Evolutionary conservation across 164 flowering plant species (phyloP), one percentile per base, ranked within the genome.

Genomic region (Stephania japonica): DNA sequence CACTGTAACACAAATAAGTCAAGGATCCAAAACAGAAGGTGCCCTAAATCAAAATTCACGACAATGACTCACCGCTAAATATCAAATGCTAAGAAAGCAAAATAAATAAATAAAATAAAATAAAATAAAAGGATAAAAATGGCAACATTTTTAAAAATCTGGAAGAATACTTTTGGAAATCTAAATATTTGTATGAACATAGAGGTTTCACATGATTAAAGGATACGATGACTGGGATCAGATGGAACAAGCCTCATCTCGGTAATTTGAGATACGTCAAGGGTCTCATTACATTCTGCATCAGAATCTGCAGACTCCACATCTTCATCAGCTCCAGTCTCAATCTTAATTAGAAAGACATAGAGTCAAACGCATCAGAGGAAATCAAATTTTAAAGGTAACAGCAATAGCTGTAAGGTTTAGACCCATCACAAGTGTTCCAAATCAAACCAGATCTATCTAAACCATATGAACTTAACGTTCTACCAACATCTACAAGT

Each of bases 201-300:
- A 16, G 53, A 16, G 16, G 16, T 47, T 47, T 47, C 16, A 47
- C 38, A 50, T 70, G n/a, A 18, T 24, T 16, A 24, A 21, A 72
- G 65, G 63, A 65, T 90, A 94, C 98, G 85, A 74, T 87, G 91
- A 78, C 41, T 83, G 23, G 94, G 90, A 76, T 94, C 92, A 21
- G 97, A 86, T 24, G 97, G 97, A 80, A 94, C 80, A 72, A 94
- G 90, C 82, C 98, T 91, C 92, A 94, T 89, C 84, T 94, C 98
- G n/a, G 83, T 83, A 67, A 91, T 79, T 74, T 85, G 89, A 7
- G 94, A 87, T 64, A 94, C 65, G 53, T 89, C 90, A 5, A 86
- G 61, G 49, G 82, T 67, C 65, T 83, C 89, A 78, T 72, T 49
- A 75, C 62, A 49, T 77, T 90, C 97, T 74, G 87, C 77, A 75